Evolutionary conservation across 805 yeast species (phyloP), one percentile per base, ranked within the genome.

Genomic region (Starmerella bacillaris): DNA sequence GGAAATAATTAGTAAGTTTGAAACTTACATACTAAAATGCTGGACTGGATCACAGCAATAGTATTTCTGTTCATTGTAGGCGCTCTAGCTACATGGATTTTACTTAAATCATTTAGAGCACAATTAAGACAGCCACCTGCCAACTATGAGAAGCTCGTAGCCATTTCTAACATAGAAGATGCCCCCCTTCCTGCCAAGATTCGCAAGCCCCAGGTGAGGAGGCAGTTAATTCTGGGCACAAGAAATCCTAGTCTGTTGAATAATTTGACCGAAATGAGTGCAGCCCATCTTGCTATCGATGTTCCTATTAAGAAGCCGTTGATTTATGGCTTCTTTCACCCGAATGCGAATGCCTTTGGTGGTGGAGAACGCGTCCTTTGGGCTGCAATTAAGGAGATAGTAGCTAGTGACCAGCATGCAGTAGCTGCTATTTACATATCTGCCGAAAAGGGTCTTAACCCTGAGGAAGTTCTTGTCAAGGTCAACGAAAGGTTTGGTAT

Each of bases 351-450:
- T 52, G 92, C 94, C 27, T 94, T 92, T 31, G 99, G 99, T 15
- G 99, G 99, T 21, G 99, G 99, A 18, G 99, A 89, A 53, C 70
- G 86, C 37, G 98, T 89, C 1, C 60, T 89, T 27, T 89, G 98
- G 98, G 83, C 79, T 37, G 94, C 94, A 0, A 79, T 86, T 5
- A 66, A 69, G 45, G 65, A 74, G 21, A 78, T 93, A 0, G 59
- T 84, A 39, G 44, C 54, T 7, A 56, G 60, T 17, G 38, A 35
- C 21, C 56, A 58, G 5, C 49, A 56, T 20, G 70, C 72, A 46
- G 57, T 78, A 5, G 78, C 67, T 2, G 73, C 70, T 2, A 61
- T 89, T 6, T 89, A 89, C 53, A 73, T 84, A 12, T 79, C 79
- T 16, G 49, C 47, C 5, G 71, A 68, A 24, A 16, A 27, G 29